Evolutionary conservation across 106 monocot genomes (phyloP).

Genomic region (Apostasia ramifera): DNA sequence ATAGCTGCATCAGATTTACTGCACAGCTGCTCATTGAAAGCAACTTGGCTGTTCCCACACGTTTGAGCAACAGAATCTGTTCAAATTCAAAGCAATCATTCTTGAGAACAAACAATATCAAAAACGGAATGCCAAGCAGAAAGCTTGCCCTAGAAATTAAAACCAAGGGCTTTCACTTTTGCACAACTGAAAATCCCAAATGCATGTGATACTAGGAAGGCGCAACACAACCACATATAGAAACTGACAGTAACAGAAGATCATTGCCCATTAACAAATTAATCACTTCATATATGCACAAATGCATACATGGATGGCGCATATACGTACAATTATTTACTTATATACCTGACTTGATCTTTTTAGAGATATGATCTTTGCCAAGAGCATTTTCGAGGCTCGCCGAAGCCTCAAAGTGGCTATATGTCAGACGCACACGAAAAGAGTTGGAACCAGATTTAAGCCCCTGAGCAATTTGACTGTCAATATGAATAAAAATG

Average conservation of each 20-base stretch:
- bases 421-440: conserved; percentile 51
- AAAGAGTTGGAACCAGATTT: conserved; percentile 42
- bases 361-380: conserved; percentile 31
- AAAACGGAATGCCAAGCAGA: too few species aligned
- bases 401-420: conserved; percentile 53
- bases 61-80: neutral
- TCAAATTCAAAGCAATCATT: too few species aligned
- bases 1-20: conserved; percentile 62
- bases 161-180: too few species aligned
- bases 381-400: conserved; percentile 36
- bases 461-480: conserved; percentile 39
- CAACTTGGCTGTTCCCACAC: neutral
- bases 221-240: too few species aligned
- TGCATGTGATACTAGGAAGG: too few species aligned
- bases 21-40: conserved; percentile 13
- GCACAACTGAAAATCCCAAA: too few species aligned
- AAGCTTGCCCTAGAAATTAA: too few species aligned
- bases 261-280: neutral
- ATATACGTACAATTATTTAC: neutral
- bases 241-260: neutral
- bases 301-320: neutral
- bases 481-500: neutral
- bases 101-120: too few species aligned
- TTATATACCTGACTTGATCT: conserved; percentile 48
- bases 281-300: neutral